phyloP scores from a whole-genome alignment of 768 basidiomycete species.

The Suillus luteus region DNA sequence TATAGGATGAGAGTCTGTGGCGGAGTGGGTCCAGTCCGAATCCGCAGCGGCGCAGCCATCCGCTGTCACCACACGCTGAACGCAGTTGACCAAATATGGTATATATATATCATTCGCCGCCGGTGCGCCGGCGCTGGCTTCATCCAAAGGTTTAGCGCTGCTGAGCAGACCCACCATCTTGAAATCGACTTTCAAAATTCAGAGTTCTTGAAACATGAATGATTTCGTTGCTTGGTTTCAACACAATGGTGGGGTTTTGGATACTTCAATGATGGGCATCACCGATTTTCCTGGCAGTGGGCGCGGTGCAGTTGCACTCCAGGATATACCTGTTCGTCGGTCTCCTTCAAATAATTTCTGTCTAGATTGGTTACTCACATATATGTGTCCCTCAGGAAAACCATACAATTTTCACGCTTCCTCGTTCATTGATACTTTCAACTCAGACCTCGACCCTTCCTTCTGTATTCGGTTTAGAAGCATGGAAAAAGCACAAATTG shows the following conservation, averaged over 20 bases:
- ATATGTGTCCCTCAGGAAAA: conserved; percentile 56
- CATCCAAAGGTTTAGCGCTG: not conserved
- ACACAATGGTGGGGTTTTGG: conserved; percentile 50
- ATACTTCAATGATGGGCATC: conserved; percentile 47
- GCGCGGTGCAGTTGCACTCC: conserved; percentile 72
- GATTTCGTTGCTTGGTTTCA: conserved; percentile 63
- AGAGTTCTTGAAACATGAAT: conserved; percentile 19
- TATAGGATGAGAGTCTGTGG: conserved; percentile 3
- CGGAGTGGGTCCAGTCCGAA: not conserved
- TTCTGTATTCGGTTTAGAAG: conserved; percentile 52
- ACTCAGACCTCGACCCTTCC: conserved; percentile 74
- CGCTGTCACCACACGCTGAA: not conserved
- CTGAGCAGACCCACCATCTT: not conserved
- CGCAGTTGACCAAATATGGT: not conserved
- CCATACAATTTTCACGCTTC: conserved; percentile 79
- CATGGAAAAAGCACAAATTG: conserved; percentile 64
- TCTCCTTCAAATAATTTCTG: not conserved
- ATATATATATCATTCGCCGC: not conserved
- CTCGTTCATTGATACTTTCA: conserved; percentile 75
- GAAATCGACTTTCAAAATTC: not conserved
- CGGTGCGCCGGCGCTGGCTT: not conserved
- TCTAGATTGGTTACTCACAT: not conserved
- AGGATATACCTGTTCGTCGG: conserved; percentile 65
- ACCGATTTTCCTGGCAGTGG: conserved; percentile 55
- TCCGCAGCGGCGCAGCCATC: conserved; percentile 1